phyloP scores from a whole-genome alignment of 2,329 filamentous ascomycete species.

The Cryphonectria radicalis region DNA sequence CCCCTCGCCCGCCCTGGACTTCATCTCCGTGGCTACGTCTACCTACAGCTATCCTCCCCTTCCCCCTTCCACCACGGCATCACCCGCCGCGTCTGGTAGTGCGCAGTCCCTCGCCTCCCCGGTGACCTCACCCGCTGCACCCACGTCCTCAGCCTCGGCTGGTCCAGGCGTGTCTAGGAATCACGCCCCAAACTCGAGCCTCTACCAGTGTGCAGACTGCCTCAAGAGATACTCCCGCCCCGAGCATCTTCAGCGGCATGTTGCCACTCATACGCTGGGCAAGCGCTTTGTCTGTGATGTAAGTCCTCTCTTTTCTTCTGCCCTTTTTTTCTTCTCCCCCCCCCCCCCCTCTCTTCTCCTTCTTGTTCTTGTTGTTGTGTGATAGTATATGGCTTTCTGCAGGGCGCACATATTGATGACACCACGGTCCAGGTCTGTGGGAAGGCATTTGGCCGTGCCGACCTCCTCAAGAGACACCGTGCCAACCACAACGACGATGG shows the following conservation, averaged over 20 bases:
- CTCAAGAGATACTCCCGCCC: slow-evolving; percentile 56
- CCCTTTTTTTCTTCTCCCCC: too few relatives aligned
- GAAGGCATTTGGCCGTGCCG: slow-evolving; percentile 58
- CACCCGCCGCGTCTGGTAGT: slow-evolving; percentile 22
- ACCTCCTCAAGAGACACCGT: slow-evolving; percentile 57
- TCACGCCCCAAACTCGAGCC: slow-evolving; percentile 36
- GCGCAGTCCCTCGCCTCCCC: slow-evolving; percentile 21
- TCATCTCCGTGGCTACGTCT: slow-evolving; percentile 5
- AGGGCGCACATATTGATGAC: slow-evolving; percentile 31
- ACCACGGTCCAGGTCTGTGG: slow-evolving; percentile 48
- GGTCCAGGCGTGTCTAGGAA: slow-evolving; percentile 25
- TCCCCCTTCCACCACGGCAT: slow-evolving; percentile 15
- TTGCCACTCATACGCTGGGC: slow-evolving; percentile 55
- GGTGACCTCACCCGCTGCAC: slow-evolving; percentile 31
- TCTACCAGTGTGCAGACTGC: slow-evolving; percentile 56
- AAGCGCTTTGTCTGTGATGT: slow-evolving; percentile 52
- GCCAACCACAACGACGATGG: slow-evolving; percentile 53
- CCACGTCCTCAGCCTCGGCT: slow-evolving; percentile 27
- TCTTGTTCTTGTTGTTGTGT: background rate
- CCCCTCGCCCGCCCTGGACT: background rate
- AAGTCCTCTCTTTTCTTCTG: slow-evolving; percentile 20
- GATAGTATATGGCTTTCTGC: background rate
- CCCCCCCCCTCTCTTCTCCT: too few relatives aligned
- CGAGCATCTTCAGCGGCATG: slow-evolving; percentile 58
- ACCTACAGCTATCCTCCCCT: slow-evolving; percentile 16